Evolutionary conservation across 23 red algal species (phyloP), one percentile per base, ranked within the genome.

Genomic region (Agarophyton chilense): DNA sequence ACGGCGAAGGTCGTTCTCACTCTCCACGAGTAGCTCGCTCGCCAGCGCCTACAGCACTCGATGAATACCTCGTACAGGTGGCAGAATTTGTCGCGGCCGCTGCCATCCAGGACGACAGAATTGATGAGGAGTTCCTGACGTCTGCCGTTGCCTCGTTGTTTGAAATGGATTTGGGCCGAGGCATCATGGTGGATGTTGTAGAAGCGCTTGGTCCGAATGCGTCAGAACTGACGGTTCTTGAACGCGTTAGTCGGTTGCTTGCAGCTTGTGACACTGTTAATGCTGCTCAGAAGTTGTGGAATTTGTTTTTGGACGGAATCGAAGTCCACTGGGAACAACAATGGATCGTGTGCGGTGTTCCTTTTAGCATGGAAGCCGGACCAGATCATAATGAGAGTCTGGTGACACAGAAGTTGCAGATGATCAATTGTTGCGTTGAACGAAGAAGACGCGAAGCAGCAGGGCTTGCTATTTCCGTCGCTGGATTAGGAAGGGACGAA

Each of bases 391-490:
- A 81, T 40, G 89, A 35, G 35, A 82, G 89, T 45, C 72, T 92
- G 78, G 41, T 92, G 16, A 57, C 53, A 49, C 89, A 92, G 41
- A 92, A 92, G 64, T 39, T 92, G 40, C 89, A 92, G 44, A 92
- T 92, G 89, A 81, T 92, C 26, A 92, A 92, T 71, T 84, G 89
- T 45, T 84, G 89, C 49, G 63, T 83, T n/a, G 76, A 92, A 70
- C 72, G 89, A 26, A 54, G 78, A 70, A 46, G 76, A 33, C 87
- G 74, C 19, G 67, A 77, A 79, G 40, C 44, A 11, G 12, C 44
- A 17, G 40, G 87, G 38, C 31, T 45, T 4, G 38, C 44, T 12
- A 47, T 46, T 4, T 45, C 72, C 26, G 25, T 36, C 25, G 65
- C 41, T 71, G 63, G 89, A 31, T 21, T 73, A 28, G 63, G 33